Evolutionary conservation across 176 grass and related monocot genomes (phyloP), one percentile per base, ranked within the genome.

Genomic region (Hordeum vulgare): DNA sequence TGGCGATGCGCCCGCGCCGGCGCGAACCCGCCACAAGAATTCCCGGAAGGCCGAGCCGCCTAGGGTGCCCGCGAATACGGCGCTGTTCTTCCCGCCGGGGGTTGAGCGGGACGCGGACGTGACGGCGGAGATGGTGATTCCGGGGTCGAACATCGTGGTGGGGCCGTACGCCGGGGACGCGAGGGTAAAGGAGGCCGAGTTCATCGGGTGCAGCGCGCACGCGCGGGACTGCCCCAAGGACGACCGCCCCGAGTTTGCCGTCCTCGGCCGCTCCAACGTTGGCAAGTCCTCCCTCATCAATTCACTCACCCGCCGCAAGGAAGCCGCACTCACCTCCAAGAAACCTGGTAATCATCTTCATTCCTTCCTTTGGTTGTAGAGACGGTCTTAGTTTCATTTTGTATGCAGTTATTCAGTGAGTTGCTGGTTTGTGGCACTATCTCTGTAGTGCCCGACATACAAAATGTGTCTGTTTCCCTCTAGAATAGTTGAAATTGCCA

Each of bases 251-350:
- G 96, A 98, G 74, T 98, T 98, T 65, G 96, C 93, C 23, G 83
- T 96, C 27, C 86, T 98, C 7, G 96, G 93, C 1, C 83, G 93
- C 41, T 95, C 93, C 44, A 98, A 98, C 86, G 93, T 98, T 24
- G 91, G 96, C 70, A 98, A 98, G 74, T 98, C 96, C 1, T 98
- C 96, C 11, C 96, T 98, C 71, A 94, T 96, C 78, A 96, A 96
- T 86, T 41, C 85, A 1, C 91, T 98, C 67, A 92, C 86, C 8
- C 85, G 96, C 8, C 92, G 94, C 87, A 98, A 95, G 87, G 96
- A 94, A 56, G 91, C 89, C 8, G 93, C 93, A 20, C 91, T 94
- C 74, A 96, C 96, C 77, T 98, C 93, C 64, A 98, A 98, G 70
- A 98, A 98, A 73, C 93, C 93, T 76, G 96, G 96, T 98, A 56